Evolutionary conservation across 768 basidiomycete genomes (phyloP).

Genomic region (Phylloporus rhodoxanthus): DNA sequence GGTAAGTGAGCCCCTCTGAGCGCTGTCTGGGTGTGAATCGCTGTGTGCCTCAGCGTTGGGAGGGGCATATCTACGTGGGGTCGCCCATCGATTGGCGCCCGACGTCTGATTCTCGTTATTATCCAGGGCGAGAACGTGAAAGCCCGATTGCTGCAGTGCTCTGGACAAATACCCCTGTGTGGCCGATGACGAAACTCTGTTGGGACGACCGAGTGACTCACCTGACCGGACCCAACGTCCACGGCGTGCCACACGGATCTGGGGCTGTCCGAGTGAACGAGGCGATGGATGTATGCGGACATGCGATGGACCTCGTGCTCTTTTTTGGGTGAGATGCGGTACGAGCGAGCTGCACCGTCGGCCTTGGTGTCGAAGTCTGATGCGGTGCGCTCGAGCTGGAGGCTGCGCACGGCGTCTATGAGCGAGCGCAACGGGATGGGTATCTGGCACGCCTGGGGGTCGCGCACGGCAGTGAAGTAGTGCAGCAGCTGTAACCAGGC

Average conservation of each 20-base stretch:
- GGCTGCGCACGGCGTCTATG: constrained; percentile 19
- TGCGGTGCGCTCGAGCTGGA: constrained; percentile 28
- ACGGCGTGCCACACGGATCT: constrained; percentile 43
- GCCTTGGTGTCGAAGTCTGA: too few species aligned
- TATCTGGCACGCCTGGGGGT: constrained; percentile 13
- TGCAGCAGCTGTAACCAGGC: constrained; percentile 24
- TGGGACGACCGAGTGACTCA: constrained; percentile 20
- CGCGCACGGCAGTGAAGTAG: too few species aligned
- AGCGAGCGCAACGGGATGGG: constrained; percentile 18
- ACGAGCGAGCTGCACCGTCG: background rate
- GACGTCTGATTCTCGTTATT: constrained; percentile 50
- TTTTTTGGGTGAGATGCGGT: constrained; percentile 74
- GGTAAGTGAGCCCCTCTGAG: constrained; percentile 36
- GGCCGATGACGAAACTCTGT: background rate
- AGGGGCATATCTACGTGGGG: too few species aligned
- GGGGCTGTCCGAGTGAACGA: constrained; percentile 28
- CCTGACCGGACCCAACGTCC: constrained; percentile 73
- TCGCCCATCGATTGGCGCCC: constrained; percentile 48
- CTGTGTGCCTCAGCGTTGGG: too few species aligned
- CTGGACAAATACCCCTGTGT: constrained; percentile 61
- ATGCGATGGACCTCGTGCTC: constrained; percentile 65
- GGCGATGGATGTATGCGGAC: constrained; percentile 44
- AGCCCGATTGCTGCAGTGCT: constrained; percentile 29
- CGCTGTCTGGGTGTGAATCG: constrained; percentile 2
- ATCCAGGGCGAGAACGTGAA: constrained; percentile 64